These are phyloP conservation scores for Cyclocybe aegerita DNA, from an alignment of 768 basidiomycete species.

Conservation along the genomic window DNA sequence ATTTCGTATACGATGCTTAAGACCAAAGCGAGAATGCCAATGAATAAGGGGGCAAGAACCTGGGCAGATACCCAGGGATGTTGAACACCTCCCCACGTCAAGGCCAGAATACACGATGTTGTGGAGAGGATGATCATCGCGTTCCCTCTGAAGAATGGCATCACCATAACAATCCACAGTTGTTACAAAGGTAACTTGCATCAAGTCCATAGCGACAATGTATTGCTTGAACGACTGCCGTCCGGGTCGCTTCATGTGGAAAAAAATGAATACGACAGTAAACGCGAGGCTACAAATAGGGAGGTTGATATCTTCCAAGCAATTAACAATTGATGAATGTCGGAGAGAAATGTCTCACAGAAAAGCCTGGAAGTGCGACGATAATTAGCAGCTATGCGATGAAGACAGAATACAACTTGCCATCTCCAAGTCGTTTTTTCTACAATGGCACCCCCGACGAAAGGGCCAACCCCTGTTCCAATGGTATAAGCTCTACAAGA, in stretches of 20 bases:
- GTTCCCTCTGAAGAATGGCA: constrained; percentile 34
- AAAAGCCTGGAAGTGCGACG: constrained; percentile 28
- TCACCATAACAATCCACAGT: not conserved
- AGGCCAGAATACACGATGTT: constrained; percentile 30
- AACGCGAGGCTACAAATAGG: constrained; percentile 9
- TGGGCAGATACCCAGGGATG: constrained; percentile 39
- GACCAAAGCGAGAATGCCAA: constrained; percentile 38
- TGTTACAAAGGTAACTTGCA: constrained; percentile 26
- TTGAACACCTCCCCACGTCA: constrained; percentile 49
- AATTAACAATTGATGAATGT: not conserved
- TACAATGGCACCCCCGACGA: constrained; percentile 31
- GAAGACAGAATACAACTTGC: not conserved
- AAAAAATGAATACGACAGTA: constrained; percentile 9
- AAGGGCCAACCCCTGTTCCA: constrained; percentile 21
- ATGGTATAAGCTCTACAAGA: constrained; percentile 20
- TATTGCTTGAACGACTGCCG: no score
- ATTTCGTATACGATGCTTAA: constrained; percentile 43
- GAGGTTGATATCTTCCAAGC: constrained; percentile 14
- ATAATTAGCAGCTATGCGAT: not conserved
- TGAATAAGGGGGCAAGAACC: constrained; percentile 44
- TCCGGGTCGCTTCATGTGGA: constrained; percentile 1
- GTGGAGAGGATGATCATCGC: constrained; percentile 35
- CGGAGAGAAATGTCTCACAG: constrained; percentile 22
- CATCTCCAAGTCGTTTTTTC: constrained; percentile 33
- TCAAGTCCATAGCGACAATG: constrained; percentile 35